Percentiles rank a stretch among this genome's conserved stretches.
phyloP scores from a whole-genome alignment of 495 filamentous ascomycete species.

The Hypoxylon fragiforme region DNA sequence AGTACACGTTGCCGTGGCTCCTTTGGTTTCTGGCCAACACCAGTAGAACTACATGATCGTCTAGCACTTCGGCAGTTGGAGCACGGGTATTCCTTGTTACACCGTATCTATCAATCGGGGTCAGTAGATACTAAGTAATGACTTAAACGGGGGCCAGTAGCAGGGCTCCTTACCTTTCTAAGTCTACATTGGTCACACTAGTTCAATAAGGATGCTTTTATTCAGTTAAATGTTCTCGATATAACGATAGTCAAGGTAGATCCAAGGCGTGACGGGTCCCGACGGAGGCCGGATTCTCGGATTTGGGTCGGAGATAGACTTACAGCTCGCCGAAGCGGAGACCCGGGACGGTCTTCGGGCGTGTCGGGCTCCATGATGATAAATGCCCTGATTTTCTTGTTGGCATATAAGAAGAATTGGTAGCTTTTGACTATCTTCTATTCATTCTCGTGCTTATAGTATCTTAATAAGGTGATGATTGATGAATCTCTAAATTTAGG shows the following conservation, averaged over 20 bases:
- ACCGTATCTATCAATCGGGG: constrained; percentile 67
- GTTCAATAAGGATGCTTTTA: too few relatives aligned
- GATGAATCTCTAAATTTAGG: too few relatives aligned
- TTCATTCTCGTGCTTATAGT: too few relatives aligned
- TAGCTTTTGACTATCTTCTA: neutral
- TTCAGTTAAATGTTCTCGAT: too few relatives aligned
- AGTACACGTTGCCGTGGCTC: constrained; percentile 65
- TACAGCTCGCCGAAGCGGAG: constrained; percentile 32
- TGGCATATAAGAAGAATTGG: neutral
- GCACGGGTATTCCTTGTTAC: constrained; percentile 68
- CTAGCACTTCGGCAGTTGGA: constrained; percentile 66
- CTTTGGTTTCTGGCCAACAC: constrained; percentile 59
- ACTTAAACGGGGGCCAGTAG: constrained; percentile 35
- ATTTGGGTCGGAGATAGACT: constrained; percentile 5
- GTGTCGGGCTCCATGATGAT: constrained; percentile 27
- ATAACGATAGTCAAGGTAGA: constrained; percentile 20
- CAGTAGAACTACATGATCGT: constrained; percentile 59
- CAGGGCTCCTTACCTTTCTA: constrained; percentile 52
- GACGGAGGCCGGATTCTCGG: constrained; percentile 7
- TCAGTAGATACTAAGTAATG: too few relatives aligned
- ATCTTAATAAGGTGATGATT: too few relatives aligned
- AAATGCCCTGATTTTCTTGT: too few relatives aligned
- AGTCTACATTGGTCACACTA: constrained; percentile 48
- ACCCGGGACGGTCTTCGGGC: constrained; percentile 16
- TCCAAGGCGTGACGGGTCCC: constrained; percentile 1